Base-by-base conservation (phyloP, 495 filamentous ascomycete species). In the Parathielavia appendiculata region DNA sequence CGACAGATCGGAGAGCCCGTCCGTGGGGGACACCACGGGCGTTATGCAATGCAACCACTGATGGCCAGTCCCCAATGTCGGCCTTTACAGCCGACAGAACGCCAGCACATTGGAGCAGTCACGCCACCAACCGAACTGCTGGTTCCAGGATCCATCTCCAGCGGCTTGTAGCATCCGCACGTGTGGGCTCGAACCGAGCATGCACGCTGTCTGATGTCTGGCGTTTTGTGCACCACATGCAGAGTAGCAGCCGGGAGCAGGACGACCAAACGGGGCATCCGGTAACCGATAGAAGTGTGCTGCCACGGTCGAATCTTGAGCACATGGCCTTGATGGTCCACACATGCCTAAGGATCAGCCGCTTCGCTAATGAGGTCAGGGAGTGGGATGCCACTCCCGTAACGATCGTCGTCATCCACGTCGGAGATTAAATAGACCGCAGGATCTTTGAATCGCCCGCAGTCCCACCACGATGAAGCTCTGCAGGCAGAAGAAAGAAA, bases 301-400 rank as follows among this genome's bases (percentile, higher is more conserved):
- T 38, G 43, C 41, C 49, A 40, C 50, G 30, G 53, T 36, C 40
- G 8, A 32, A 54, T 43, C 17, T 34, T 23, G 60, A n/a, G 41
- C 59, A 61, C 54, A 62, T 58, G 60, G 43, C 22, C 43, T 36
- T 23, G 17, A 26, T 54, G 60, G 58, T 62, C 60, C 60, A 62
- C 60, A 58, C 54, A n/a, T 38, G 26, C 44, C n/a, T 35, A 38
- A 56, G 36, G 13, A 51, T 57, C 51, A 39, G 59, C 41, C 20
- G 12, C 52, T 43, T 38, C 47, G 26, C 26, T 6, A 11, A 52
- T 45, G 10, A 23, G 7, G 50, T 35, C 41, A 17, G 22, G n/a
- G 46, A 52, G 39, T 34, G 38, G 43, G 39, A 10, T 41, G 51
- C 13, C 51, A 35, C 14, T 20, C 49, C 49, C 43, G 23, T 23